Percentiles rank a stretch among this genome's conserved stretches.
phyloP scores from a whole-genome alignment of 176 grass and related monocot species.

The Triticum monococcum region DNA sequence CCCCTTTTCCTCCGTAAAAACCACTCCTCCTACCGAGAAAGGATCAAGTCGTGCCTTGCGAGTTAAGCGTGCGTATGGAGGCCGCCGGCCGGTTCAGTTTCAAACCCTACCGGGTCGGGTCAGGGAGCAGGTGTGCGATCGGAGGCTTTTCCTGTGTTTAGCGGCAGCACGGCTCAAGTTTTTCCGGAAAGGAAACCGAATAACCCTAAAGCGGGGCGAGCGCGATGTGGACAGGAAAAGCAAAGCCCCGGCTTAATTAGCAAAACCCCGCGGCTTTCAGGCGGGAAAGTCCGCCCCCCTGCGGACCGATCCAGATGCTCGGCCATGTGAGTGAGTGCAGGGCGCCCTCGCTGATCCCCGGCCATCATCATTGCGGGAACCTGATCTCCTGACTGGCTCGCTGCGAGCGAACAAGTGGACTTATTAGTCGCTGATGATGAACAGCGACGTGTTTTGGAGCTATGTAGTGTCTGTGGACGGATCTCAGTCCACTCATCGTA shows the following conservation, averaged over 20 bases:
- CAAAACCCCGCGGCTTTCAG: constrained; percentile 29
- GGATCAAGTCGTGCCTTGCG: constrained; percentile 19
- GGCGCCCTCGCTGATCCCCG: neutral
- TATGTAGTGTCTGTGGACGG: neutral
- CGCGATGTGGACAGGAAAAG: neutral
- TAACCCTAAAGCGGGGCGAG: neutral
- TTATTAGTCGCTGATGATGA: neutral
- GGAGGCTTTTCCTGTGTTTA: neutral
- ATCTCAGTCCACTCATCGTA: neutral
- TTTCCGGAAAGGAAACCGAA: neutral
- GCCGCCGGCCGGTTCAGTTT: neutral
- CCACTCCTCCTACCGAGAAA: neutral
- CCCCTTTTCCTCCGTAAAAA: neutral
- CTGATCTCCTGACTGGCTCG: neutral
- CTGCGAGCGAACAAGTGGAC: neutral
- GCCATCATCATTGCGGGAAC: constrained; percentile 24
- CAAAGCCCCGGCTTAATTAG: constrained; percentile 1
- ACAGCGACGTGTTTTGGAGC: constrained; percentile 1
- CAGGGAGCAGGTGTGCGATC: neutral
- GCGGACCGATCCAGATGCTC: neutral
- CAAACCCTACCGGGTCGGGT: neutral
- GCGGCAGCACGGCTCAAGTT: neutral
- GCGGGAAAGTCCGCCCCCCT: neutral
- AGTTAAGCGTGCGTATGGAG: neutral
- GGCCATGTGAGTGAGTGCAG: constrained; percentile 17